phyloP scores from a whole-genome alignment of 2,329 filamentous ascomycete genomes.

The Epichloe sibirici region DNA sequence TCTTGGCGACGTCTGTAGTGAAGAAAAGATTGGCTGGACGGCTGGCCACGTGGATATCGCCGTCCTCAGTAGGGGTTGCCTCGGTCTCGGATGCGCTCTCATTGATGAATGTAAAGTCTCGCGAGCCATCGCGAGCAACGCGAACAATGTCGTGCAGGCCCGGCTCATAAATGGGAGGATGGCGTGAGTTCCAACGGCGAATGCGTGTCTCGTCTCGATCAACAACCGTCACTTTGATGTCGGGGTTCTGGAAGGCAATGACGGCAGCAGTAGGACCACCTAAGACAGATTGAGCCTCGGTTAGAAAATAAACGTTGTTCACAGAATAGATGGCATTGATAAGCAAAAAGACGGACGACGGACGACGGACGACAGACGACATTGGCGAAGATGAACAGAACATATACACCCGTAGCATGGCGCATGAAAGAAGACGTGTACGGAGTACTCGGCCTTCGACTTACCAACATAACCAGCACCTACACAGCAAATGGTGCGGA shows the following conservation, averaged over 20 bases:
- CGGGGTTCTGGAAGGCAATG: slow-evolving; percentile 60
- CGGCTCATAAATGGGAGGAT: slow-evolving; percentile 67
- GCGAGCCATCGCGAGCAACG: slow-evolving; percentile 47
- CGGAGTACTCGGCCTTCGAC: slow-evolving; percentile 16
- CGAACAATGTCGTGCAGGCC: slow-evolving; percentile 57
- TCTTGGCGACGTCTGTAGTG: slow-evolving; percentile 50
- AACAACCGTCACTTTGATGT: slow-evolving; percentile 61
- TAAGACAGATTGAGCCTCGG: slow-evolving; percentile 14
- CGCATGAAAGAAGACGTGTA: no score
- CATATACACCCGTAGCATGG: no score
- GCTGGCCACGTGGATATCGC: slow-evolving; percentile 23
- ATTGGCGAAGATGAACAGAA: no score
- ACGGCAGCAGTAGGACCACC: slow-evolving; percentile 66
- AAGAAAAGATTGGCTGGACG: slow-evolving; percentile 60
- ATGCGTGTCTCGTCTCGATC: slow-evolving; percentile 56
- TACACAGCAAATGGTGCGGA: slow-evolving; percentile 58
- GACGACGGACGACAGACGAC: no score
- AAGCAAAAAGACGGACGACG: no score
- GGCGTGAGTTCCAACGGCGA: slow-evolving; percentile 58
- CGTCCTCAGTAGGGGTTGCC: slow-evolving; percentile 18
- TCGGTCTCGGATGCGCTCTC: slow-evolving; percentile 21
- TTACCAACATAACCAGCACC: slow-evolving; percentile 66
- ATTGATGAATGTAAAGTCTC: slow-evolving; percentile 28
- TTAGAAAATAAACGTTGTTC: neutral
- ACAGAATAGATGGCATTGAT: no score